Evolutionary conservation across 306 rosid genomes (phyloP).

Genomic region (Glycine soja): DNA sequence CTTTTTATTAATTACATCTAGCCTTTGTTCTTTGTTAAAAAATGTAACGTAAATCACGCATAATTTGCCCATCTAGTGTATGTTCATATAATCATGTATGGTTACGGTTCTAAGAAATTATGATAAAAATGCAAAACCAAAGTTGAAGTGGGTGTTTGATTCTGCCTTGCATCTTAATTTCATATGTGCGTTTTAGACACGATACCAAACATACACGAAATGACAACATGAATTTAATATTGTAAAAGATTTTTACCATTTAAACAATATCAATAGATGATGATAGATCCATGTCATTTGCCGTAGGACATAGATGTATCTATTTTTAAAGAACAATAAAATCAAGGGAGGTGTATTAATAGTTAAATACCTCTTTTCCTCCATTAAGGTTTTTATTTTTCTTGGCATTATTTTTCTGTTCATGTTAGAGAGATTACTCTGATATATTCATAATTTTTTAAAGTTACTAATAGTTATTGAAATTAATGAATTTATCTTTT

Average conservation of each 20-base stretch:
- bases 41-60: neutral
- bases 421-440: neutral
- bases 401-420: neutral
- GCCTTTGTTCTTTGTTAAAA: neutral
- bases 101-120: no score
- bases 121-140: neutral
- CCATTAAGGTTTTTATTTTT: neutral
- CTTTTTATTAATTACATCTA: no score
- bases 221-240: neutral
- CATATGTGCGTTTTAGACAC: no score
- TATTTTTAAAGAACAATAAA: no score
- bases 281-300: neutral
- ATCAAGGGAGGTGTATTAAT: neutral
- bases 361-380: no score
- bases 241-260: neutral
- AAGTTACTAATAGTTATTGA: no score
- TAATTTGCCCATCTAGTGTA: neutral
- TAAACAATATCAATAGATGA: no score
- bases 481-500: no score
- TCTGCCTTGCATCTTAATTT: no score
- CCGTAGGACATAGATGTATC: neutral
- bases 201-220: no score
- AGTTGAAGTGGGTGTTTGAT: neutral
- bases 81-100: neutral
- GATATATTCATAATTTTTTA: no score